A percentile compares a stretch with the other conserved stretches of the same genome.
Conservation (phyloP, 176 grass and related monocot genomes). For the Ensete ventricosum region DNA sequence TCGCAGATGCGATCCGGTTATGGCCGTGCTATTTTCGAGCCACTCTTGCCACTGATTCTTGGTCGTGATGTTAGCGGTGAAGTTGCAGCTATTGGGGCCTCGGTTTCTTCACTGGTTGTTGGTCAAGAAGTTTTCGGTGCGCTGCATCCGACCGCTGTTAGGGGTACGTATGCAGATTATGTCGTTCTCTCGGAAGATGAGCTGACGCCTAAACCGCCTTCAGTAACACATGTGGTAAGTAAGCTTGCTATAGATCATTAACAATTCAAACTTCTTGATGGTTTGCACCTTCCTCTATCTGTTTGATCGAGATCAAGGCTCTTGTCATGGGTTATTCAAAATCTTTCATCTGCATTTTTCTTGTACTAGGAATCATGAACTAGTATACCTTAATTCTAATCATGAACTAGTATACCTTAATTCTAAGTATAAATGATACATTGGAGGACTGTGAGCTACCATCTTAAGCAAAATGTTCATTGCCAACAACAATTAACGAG, state of each 20-base stretch:
- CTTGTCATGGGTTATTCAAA: background rate
- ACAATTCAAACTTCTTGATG: background rate
- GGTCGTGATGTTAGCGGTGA: constrained; percentile 94
- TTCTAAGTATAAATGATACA: too few species aligned
- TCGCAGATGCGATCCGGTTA: constrained; percentile 85
- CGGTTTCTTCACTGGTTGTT: constrained; percentile 40
- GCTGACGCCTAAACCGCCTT: constrained; percentile 76
- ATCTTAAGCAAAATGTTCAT: background rate
- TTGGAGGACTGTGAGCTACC: too few species aligned
- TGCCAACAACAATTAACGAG: background rate
- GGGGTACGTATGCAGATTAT: constrained; percentile 91
- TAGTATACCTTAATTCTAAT: too few species aligned
- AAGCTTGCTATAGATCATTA: background rate
- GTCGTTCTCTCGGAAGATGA: constrained; percentile 84
- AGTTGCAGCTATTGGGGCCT: constrained; percentile 78
- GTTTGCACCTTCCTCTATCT: background rate
- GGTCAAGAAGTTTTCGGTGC: constrained; percentile 86
- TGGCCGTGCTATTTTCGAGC: constrained; percentile 71
- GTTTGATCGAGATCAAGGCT: background rate
- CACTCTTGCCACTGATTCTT: constrained; percentile 66
- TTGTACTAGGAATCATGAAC: background rate
- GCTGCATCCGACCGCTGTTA: constrained; percentile 77
- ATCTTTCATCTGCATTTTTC: background rate
- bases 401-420: too few species aligned
- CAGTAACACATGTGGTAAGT: constrained; percentile 61